These are phyloP conservation scores for Fagopyrum tataricum DNA, from an alignment of 148 eudicot genomes.

Conservation along the genomic window DNA sequence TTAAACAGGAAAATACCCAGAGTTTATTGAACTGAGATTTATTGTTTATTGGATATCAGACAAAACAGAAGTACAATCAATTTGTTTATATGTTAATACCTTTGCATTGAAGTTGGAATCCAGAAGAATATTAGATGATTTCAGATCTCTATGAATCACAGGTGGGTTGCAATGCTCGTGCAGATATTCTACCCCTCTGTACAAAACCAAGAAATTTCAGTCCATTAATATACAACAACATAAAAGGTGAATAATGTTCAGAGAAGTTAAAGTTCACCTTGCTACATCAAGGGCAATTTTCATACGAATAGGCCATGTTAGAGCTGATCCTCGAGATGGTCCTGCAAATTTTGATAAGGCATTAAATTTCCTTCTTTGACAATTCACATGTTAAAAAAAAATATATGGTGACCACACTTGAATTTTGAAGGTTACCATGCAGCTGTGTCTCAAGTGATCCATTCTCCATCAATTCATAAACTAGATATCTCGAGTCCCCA, in stretches of 20 bases:
- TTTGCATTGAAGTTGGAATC: slow-evolving; percentile 67
- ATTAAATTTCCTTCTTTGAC: neutral
- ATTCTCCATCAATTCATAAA: slow-evolving; percentile 57
- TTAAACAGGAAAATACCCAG: neutral
- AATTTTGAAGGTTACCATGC: slow-evolving; percentile 37
- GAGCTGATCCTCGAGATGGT: slow-evolving; percentile 48
- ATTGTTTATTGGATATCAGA: slow-evolving; percentile 4
- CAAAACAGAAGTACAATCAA: neutral
- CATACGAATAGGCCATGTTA: slow-evolving; percentile 57
- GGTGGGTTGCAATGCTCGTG: slow-evolving; percentile 74
- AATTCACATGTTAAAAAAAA: neutral
- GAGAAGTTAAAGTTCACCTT: slow-evolving; percentile 28
- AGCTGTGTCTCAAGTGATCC: slow-evolving; percentile 53
- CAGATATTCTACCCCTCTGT: slow-evolving; percentile 71
- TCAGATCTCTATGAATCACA: slow-evolving; percentile 81
- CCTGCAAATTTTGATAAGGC: slow-evolving; percentile 29
- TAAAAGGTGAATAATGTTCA: neutral
- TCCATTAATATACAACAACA: neutral
- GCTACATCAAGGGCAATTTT: slow-evolving; percentile 67
- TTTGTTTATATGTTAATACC: slow-evolving; percentile 27
- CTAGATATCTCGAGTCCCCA: slow-evolving; percentile 44
- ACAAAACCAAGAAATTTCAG: slow-evolving; percentile 23
- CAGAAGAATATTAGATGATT: slow-evolving; percentile 77
- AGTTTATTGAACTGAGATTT: neutral
- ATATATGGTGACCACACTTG: neutral